Evolutionary conservation across 305 asterid species (phyloP).

Genomic region (Fraxinus paxiana): DNA sequence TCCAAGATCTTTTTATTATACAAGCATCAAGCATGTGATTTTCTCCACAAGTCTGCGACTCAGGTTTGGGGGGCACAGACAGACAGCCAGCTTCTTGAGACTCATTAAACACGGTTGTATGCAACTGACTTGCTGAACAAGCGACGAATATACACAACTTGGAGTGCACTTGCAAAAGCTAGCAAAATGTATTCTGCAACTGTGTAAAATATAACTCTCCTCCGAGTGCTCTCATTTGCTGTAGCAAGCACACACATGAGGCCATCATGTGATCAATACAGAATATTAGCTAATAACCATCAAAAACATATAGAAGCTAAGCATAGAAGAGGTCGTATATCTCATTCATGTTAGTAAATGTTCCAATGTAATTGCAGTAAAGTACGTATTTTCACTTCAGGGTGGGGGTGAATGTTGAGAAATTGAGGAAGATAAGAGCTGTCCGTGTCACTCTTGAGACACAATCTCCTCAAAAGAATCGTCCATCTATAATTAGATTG

Average conservation of each 20-base stretch:
- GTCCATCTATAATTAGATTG: not conserved
- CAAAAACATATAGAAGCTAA: not conserved
- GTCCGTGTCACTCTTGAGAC: not conserved
- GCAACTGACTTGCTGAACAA: slow-evolving; percentile 84
- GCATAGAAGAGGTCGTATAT: not conserved
- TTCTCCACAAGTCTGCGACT: not conserved
- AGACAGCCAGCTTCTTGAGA: slow-evolving; percentile 5
- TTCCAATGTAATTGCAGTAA: not conserved
- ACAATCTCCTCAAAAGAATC: not conserved
- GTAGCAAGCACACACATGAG: slow-evolving; percentile 25
- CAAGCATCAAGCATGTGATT: slow-evolving; percentile 20
- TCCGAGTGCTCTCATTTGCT: slow-evolving; percentile 90
- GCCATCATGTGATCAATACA: not conserved
- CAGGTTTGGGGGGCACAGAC: not conserved
- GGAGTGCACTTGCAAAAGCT: slow-evolving; percentile 72
- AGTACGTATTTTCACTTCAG: not conserved
- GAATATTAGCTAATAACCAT: not conserved
- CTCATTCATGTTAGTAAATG: not conserved
- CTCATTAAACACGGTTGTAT: slow-evolving; percentile 75
- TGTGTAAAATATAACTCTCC: slow-evolving; percentile 78
- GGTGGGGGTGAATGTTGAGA: not conserved
- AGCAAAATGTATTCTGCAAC: slow-evolving; percentile 74
- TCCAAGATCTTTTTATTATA: slow-evolving; percentile 18
- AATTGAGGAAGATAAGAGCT: not conserved
- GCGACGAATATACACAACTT: slow-evolving; percentile 72